Evolutionary conservation across 2,329 filamentous ascomycete species (phyloP), one percentile per base, ranked within the genome.

Genomic region (Penicillium sp.): DNA sequence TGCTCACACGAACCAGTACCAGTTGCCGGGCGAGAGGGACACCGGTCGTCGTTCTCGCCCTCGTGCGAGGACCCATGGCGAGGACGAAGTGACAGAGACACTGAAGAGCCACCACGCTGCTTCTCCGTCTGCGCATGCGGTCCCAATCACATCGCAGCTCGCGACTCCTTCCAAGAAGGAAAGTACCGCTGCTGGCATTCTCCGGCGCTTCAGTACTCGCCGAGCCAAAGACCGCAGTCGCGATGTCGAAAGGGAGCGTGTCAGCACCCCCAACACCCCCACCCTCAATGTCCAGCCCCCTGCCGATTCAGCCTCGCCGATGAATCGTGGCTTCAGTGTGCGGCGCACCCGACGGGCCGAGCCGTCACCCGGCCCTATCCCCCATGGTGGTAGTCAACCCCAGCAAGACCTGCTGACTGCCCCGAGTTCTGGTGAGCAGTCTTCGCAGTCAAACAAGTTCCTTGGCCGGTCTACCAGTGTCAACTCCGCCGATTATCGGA

Each of bases 151-250:
- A 28, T 83, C 87, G 24, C 86, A 87, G 35, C 75, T 81, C 22
- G 89, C 88, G 74, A 85, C 84, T 10, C 83, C 86, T 5, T 81
- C 82, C 54, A 93, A 91, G 80, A 96, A 95, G 77, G 94, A 97
- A 76, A 95, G 92, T 71, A 88, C 91, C 4, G 92, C 93, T 38
- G 91, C 88, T 28, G 92, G 93, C 30, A 83, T 99, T 55, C 82
- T 99, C 53, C 87, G 95, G 67, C 87, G 95, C 40, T 93, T 99
- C 75, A 98, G 94, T 80, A 98, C 95, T 8, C 88, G 94, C 86
- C 76, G 91, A 91, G 68, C 85, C 84, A 68, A 86, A 86, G 78
- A 85, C 84, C 75, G 78, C 78, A 73, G 73, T 53, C 77, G 78
- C 22, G 78, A 80, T 53, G 65, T 69, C 10, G 77, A 79, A 54